phyloP scores from a whole-genome alignment of 257 asterid genomes.

The Paraleonurus japonicus region DNA sequence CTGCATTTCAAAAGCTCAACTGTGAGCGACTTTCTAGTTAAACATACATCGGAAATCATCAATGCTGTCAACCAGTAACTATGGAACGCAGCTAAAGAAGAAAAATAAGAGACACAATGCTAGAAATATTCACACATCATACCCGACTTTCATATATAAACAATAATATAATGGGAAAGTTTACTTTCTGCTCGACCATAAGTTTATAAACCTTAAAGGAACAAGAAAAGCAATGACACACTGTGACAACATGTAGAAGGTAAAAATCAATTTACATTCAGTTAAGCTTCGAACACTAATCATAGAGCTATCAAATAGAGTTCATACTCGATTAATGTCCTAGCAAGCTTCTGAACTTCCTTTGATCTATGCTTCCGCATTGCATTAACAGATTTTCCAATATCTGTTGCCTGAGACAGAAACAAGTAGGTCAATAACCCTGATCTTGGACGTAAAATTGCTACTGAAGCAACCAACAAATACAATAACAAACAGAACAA shows the following conservation, averaged over 20 bases:
- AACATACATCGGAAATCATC: not conserved
- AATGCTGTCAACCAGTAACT: not conserved
- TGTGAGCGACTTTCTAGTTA: constrained; percentile 12
- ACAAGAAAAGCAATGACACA: constrained; percentile 3
- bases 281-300: constrained; percentile 5
- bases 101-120: not conserved
- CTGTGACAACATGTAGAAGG: not conserved
- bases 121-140: not conserved
- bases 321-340: constrained; percentile 46
- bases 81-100: not conserved
- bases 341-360: constrained; percentile 46
- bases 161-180: not conserved
- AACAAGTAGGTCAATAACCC: constrained; percentile 15
- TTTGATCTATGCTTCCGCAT: constrained; percentile 51
- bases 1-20: constrained; percentile 47
- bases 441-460: constrained; percentile 8
- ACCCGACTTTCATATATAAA: not conserved
- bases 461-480: not conserved
- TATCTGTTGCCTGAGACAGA: constrained; percentile 52
- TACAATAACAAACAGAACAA: not conserved
- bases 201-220: not conserved
- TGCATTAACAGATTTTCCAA: constrained; percentile 54
- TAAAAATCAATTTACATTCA: not conserved
- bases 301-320: constrained; percentile 19
- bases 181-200: no score